These are phyloP conservation scores for Fusarium sp. DNA, from an alignment of 2,329 filamentous ascomycete species.

Conservation along the genomic window DNA sequence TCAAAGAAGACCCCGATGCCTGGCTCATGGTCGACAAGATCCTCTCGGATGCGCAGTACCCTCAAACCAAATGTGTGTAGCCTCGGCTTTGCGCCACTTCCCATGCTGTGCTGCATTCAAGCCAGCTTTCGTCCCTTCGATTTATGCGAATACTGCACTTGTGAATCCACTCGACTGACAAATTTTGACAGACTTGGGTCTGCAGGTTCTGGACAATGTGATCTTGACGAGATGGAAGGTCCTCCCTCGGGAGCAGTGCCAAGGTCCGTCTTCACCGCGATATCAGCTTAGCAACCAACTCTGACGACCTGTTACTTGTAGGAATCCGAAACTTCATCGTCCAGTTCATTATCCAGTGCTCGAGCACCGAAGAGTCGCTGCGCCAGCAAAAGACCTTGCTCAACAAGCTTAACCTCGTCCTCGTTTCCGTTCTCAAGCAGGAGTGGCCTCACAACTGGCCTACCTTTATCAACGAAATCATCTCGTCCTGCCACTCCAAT, in stretches of 20 bases:
- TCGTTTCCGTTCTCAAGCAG: constrained; percentile 97
- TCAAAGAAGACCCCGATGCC: constrained; percentile 98
- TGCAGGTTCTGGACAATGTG: constrained; percentile 97
- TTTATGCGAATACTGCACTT: background rate
- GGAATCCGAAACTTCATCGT: constrained; percentile 99
- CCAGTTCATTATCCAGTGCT: constrained; percentile 96
- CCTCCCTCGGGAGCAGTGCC: constrained; percentile 92
- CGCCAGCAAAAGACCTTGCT: constrained; percentile 86
- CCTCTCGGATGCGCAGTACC: constrained; percentile 89
- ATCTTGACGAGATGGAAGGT: constrained; percentile 99
- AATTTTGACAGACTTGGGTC: constrained; percentile 75
- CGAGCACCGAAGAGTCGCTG: constrained; percentile 87
- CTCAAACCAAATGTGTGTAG: constrained; percentile 91
- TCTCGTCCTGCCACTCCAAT: constrained; percentile 93
- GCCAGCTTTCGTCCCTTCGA: background rate
- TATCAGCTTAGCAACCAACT: background rate
- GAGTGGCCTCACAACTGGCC: constrained; percentile 99
- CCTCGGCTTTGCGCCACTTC: constrained; percentile 25
- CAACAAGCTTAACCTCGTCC: constrained; percentile 97
- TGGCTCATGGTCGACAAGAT: constrained; percentile 99
- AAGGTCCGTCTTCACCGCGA: constrained; percentile 64
- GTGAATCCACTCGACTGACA: constrained; percentile 40
- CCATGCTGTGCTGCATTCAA: background rate
- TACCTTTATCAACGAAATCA: constrained; percentile 99
- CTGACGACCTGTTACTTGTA: constrained; percentile 49